These are phyloP conservation scores for Hyphopichia homilentoma DNA, from an alignment of 805 yeast genomes.

Conservation along the genomic window DNA sequence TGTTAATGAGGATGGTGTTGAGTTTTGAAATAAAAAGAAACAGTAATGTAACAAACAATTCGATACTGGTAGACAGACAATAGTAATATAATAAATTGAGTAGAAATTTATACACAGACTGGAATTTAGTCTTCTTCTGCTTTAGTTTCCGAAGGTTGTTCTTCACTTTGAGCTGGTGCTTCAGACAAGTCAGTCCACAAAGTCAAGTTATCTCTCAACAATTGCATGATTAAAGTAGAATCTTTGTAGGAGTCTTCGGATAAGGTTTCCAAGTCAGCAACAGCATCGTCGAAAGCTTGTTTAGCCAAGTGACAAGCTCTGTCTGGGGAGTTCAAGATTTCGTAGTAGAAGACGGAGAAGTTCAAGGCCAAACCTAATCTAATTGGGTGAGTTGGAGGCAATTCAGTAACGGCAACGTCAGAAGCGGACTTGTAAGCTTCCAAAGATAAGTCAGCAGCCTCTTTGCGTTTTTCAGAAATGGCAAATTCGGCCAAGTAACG, in stretches of 20 bases:
- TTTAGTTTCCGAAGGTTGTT: constrained; percentile 18
- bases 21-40: too few species aligned
- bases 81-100: too few species aligned
- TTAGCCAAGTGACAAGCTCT: constrained; percentile 98
- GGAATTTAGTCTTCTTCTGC: constrained; percentile 15
- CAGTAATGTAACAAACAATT: too few species aligned
- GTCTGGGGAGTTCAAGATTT: constrained; percentile 96
- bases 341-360: constrained; percentile 97
- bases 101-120: constrained; percentile 1
- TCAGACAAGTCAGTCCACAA: constrained; percentile 97
- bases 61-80: too few species aligned
- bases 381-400: constrained; percentile 98
- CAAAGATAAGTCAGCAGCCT: constrained; percentile 86
- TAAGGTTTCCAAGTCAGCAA: constrained; percentile 95
- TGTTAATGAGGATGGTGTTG: too few species aligned
- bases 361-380: constrained; percentile 96
- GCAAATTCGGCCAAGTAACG: constrained; percentile 98
- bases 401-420: constrained; percentile 93
- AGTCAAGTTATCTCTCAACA: constrained; percentile 96
- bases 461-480: constrained; percentile 84
- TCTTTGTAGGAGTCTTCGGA: constrained; percentile 98
- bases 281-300: constrained; percentile 98
- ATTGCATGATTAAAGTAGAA: constrained; percentile 97
- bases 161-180: constrained; percentile 48
- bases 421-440: constrained; percentile 95